A percentile compares a stretch with the other conserved stretches of the same genome.
Conservation (phyloP, 768 basidiomycete species). For the Amanita polypyramis region DNA sequence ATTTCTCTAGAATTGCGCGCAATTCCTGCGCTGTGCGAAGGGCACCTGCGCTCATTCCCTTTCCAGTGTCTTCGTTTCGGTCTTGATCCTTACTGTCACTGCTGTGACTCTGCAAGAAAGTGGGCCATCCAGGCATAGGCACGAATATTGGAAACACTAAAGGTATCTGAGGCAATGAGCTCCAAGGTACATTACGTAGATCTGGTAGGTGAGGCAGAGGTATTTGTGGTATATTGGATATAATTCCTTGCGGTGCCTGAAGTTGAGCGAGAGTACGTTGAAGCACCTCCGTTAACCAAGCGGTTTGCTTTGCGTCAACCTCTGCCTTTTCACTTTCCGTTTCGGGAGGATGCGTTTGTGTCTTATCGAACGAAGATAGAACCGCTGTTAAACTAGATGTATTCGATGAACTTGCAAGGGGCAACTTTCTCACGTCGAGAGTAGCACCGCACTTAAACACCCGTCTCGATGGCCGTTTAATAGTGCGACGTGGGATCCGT, state of each 20-base stretch:
- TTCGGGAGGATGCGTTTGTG: slow-evolving; percentile 8
- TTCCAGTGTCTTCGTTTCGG: slow-evolving; percentile 17
- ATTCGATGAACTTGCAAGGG: slow-evolving; percentile 4
- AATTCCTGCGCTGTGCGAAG: slow-evolving; percentile 50
- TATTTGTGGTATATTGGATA: slow-evolving; percentile 34
- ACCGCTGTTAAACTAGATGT: slow-evolving; percentile 24
- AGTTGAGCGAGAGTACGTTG: slow-evolving; percentile 63
- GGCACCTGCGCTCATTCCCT: slow-evolving; percentile 30
- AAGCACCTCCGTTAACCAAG: slow-evolving; percentile 57
- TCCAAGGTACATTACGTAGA: slow-evolving; percentile 56
- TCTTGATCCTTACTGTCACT: slow-evolving; percentile 20
- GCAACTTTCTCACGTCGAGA: slow-evolving; percentile 17
- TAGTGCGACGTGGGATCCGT: slow-evolving; percentile 22
- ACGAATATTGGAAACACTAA: slow-evolving; percentile 76
- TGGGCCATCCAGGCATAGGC: slow-evolving; percentile 55
- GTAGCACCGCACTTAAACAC: slow-evolving; percentile 19
- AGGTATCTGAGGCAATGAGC: slow-evolving; percentile 53
- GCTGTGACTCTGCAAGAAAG: slow-evolving; percentile 31
- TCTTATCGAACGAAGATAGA: slow-evolving; percentile 13
- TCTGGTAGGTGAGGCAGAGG: slow-evolving; percentile 59
- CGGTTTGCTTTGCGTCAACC: slow-evolving; percentile 36
- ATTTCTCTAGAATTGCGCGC: slow-evolving; percentile 68
- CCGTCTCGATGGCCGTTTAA: slow-evolving; percentile 25
- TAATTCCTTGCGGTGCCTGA: slow-evolving; percentile 44
- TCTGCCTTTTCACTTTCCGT: slow-evolving; percentile 17